Conservation (phyloP, 345 rosid species). For the Hirschfeldia incana region DNA sequence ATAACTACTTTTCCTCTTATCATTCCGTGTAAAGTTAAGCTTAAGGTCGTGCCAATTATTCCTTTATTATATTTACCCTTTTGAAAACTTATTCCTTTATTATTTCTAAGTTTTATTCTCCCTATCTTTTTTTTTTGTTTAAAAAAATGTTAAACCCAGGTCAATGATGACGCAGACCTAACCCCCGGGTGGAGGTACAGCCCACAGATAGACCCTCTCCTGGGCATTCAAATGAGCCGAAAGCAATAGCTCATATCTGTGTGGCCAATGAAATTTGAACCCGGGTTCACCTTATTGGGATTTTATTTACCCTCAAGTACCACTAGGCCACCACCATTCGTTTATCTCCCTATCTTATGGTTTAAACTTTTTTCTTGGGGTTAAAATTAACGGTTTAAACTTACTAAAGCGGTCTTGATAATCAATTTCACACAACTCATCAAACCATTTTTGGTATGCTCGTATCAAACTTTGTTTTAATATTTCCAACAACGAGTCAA, state of each 20-base stretch:
- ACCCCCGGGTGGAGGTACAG: no score
- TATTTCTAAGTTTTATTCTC: slow-evolving; percentile 1
- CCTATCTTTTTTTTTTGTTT: background rate
- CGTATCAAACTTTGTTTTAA: slow-evolving; percentile 15
- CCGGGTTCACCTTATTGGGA: no score
- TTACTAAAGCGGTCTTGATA: background rate
- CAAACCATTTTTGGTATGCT: background rate
- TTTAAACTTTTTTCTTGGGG: background rate
- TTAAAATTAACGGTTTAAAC: background rate
- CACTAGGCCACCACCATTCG: no score
- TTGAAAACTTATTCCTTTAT: background rate
- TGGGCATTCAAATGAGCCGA: no score
- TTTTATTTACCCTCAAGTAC: no score
- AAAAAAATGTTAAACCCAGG: no score
- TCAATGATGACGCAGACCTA: no score
- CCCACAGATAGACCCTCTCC: no score
- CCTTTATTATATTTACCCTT: background rate
- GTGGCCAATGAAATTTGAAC: no score
- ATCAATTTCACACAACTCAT: slow-evolving; percentile 5
- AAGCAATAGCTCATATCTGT: no score
- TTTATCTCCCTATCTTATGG: background rate
- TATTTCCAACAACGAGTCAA: background rate
- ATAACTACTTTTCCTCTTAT: slow-evolving; percentile 28
- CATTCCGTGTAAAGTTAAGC: slow-evolving; percentile 32
- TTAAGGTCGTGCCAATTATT: slow-evolving; percentile 32